Conservation (phyloP, 495 filamentous ascomycete genomes). For the Aspergillus diversus region DNA sequence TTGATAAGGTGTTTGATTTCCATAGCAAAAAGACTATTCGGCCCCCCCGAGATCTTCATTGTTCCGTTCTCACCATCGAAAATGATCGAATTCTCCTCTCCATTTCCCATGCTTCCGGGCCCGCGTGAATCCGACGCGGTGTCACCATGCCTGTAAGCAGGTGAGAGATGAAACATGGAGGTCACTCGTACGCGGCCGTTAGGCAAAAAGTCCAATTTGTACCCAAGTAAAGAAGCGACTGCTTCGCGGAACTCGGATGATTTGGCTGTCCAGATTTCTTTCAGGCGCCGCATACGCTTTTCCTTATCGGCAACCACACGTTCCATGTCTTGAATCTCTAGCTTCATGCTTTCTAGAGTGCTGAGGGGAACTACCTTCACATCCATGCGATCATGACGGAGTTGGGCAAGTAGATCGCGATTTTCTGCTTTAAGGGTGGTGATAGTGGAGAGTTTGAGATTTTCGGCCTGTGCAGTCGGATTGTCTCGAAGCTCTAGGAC, state of each 20-base stretch:
- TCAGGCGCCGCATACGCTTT: constrained; percentile 81
- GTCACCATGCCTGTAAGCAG: constrained; percentile 54
- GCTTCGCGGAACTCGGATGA: constrained; percentile 92
- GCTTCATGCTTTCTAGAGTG: constrained; percentile 70
- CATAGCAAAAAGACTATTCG: constrained; percentile 79
- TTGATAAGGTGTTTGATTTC: constrained; percentile 81
- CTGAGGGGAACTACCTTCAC: constrained; percentile 70
- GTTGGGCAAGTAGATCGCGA: constrained; percentile 73
- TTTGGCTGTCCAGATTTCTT: constrained; percentile 87
- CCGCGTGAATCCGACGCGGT: constrained; percentile 47
- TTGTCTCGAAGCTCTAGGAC: constrained; percentile 87
- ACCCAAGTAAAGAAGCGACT: constrained; percentile 84
- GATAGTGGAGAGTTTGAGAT: constrained; percentile 79
- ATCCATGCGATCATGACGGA: constrained; percentile 56
- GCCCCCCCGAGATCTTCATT: constrained; percentile 95
- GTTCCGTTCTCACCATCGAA: constrained; percentile 96
- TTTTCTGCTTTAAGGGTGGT: constrained; percentile 81
- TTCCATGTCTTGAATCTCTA: constrained; percentile 72
- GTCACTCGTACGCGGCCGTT: constrained; percentile 91
- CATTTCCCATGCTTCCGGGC: constrained; percentile 62
- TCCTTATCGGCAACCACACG: constrained; percentile 77
- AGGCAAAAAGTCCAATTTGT: constrained; percentile 89
- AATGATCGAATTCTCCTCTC: constrained; percentile 76
- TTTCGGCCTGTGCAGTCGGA: constrained; percentile 80
- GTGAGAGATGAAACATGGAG: constrained; percentile 71